These are phyloP conservation scores for Daldinia concentrica DNA, from an alignment of 495 filamentous ascomycete species.

Conservation along the genomic window DNA sequence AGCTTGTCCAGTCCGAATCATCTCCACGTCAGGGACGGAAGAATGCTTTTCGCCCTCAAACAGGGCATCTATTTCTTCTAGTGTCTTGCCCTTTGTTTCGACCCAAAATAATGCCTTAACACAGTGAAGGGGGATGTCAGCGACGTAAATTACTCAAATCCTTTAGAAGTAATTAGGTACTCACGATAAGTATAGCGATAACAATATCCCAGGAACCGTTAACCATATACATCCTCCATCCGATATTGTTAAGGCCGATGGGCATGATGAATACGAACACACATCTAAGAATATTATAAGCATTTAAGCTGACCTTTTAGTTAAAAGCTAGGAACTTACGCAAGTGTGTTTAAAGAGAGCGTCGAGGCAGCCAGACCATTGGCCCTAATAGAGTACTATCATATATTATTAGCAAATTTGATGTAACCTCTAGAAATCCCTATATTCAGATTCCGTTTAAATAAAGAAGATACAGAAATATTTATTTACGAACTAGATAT, in stretches of 20 bases:
- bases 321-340: neutral
- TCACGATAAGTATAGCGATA: slow-evolving; percentile 40
- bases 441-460: neutral
- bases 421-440: neutral
- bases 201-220: slow-evolving; percentile 48
- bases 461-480: neutral
- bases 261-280: slow-evolving; percentile 61
- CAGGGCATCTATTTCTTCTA: slow-evolving; percentile 49
- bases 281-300: slow-evolving; percentile 31
- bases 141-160: neutral
- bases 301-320: neutral
- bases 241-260: slow-evolving; percentile 52
- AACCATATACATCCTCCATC: slow-evolving; percentile 51
- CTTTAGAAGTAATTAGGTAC: slow-evolving; percentile 2
- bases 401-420: neutral
- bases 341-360: neutral
- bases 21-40: slow-evolving; percentile 54
- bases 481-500: neutral
- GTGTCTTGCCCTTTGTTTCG: slow-evolving; percentile 46
- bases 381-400: neutral
- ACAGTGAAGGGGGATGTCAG: neutral
- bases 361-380: neutral
- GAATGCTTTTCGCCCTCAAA: slow-evolving; percentile 57
- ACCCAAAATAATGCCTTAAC: slow-evolving; percentile 42
- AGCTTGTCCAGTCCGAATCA: slow-evolving; percentile 48